Evolutionary conservation across 2,329 filamentous ascomycete species (phyloP), one percentile per base, ranked within the genome.

Genomic region (Pseudogymnoascus sp.): DNA sequence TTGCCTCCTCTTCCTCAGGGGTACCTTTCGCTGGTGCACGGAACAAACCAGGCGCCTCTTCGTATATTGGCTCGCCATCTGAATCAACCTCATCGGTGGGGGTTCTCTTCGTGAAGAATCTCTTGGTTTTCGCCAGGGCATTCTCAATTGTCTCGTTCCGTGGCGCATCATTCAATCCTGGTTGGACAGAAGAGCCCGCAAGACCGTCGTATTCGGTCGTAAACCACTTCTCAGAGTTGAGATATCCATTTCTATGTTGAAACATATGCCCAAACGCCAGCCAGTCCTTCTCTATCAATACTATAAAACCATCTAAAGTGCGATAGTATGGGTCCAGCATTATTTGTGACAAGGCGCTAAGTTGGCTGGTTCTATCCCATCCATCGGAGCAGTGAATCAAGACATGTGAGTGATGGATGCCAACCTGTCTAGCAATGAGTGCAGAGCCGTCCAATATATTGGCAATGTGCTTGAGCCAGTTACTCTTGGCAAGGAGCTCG

Each of bases 231-330:
- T 98, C 93, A 68, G 90, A 90, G 72, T 87, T 92, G 63, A 98
- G 78, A 70, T 90, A 90, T 2, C 95, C 95, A 13, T 90, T 90
- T n/a, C 95, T 87, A 71, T 96, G 86, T 63, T 92, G 87, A 77
- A 99, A 99, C 88, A 96, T 97, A 76, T 99, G 93, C 1, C 95
- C 95, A 77, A 97, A 99, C 0, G 93, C 95, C 11, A 99, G 78
- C 91, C 95, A 99, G 73, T 99, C 95, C 75, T 99, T 99, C 76
- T 99, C 95, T 2, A 99, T 84, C 6, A 99, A 79, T 2, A 96
- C 87, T 70, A 98, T 93, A 75, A 98, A 99, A 0, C 95, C 95
- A 69, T 97, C 90, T 61, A 99, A 80, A 0, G 95, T 98, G 62
- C 95, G 86, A 75, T 92, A 99, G 76, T 96, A 97, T 0, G 95